Conservation (phyloP, 352 stramenopile species). For the Pythium apleroticum region DNA sequence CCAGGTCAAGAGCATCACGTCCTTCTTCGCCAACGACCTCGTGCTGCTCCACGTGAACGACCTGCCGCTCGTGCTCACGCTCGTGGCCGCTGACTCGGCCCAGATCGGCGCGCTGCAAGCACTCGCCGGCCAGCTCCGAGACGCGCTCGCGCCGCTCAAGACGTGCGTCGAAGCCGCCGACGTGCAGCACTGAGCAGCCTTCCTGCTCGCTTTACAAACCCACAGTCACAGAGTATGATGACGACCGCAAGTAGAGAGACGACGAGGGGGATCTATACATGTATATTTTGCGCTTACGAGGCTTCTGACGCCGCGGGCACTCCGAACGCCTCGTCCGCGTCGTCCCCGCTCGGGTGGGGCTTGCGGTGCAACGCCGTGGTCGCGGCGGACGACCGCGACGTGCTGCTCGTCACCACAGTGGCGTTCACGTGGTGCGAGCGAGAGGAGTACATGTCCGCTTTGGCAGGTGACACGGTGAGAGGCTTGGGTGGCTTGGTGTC, state of each 20-base stretch:
- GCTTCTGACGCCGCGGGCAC: background rate
- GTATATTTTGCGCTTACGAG: background rate
- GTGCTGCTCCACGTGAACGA: conserved; percentile 82
- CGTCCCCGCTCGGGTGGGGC: conserved; percentile 21
- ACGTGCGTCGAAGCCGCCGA: conserved; percentile 73
- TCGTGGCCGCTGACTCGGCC: conserved; percentile 63
- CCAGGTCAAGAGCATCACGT: conserved; percentile 64
- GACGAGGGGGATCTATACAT: background rate
- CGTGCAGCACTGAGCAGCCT: conserved; percentile 34
- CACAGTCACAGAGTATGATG: too few relatives aligned
- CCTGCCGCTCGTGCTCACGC: conserved; percentile 71
- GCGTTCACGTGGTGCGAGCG: background rate
- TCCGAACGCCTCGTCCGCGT: conserved; percentile 21
- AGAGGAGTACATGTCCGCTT: background rate
- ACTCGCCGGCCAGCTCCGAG: conserved; percentile 53
- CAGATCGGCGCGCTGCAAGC: conserved; percentile 61
- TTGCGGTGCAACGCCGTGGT: conserved; percentile 23
- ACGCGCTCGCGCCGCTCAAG: conserved; percentile 66
- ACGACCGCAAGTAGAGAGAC: background rate
- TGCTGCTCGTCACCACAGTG: background rate
- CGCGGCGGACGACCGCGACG: background rate
- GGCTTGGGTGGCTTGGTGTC: background rate
- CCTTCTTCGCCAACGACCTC: conserved; percentile 67
- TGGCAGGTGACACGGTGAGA: background rate
- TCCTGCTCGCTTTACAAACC: too few relatives aligned